Evolutionary conservation across 2,329 filamentous ascomycete species (phyloP).

Genomic region (Periconia sp.): DNA sequence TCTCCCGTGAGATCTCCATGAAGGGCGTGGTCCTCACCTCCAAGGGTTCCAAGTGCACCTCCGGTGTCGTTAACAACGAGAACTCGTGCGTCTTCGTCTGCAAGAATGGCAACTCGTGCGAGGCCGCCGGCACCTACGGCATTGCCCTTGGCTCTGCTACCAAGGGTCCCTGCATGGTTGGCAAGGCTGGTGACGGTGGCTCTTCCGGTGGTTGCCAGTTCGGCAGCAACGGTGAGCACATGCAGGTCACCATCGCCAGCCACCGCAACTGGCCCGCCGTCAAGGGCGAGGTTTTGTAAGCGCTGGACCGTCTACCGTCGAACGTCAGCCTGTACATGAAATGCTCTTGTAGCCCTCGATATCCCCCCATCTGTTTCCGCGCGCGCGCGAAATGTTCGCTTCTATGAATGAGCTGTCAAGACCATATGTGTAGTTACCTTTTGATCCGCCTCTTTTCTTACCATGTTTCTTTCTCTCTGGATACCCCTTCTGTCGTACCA

Average conservation of each 20-base stretch:
- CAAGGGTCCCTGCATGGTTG: constrained; percentile 26
- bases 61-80: constrained; percentile 38
- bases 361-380: too few relatives aligned
- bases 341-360: too few relatives aligned
- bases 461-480: too few relatives aligned
- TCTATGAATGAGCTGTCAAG: too few relatives aligned
- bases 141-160: constrained; percentile 31
- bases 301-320: neutral
- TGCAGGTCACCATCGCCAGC: constrained; percentile 26
- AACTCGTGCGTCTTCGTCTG: constrained; percentile 48
- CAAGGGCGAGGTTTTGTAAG: constrained; percentile 7
- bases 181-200: constrained; percentile 29
- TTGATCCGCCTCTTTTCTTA: too few relatives aligned
- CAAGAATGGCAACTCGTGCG: constrained; percentile 23
- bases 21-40: constrained; percentile 44
- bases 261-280: constrained; percentile 13
- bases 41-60: constrained; percentile 44
- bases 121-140: constrained; percentile 39
- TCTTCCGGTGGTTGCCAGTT: constrained; percentile 37
- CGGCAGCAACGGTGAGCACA: constrained; percentile 24
- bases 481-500: too few relatives aligned
- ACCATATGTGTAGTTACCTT: too few relatives aligned
- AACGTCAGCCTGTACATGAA: too few relatives aligned
- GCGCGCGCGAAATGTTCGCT: too few relatives aligned
- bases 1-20: constrained; percentile 51